Base-by-base conservation (phyloP, 805 yeast species). In the Ogataea thermomethanolica region DNA sequence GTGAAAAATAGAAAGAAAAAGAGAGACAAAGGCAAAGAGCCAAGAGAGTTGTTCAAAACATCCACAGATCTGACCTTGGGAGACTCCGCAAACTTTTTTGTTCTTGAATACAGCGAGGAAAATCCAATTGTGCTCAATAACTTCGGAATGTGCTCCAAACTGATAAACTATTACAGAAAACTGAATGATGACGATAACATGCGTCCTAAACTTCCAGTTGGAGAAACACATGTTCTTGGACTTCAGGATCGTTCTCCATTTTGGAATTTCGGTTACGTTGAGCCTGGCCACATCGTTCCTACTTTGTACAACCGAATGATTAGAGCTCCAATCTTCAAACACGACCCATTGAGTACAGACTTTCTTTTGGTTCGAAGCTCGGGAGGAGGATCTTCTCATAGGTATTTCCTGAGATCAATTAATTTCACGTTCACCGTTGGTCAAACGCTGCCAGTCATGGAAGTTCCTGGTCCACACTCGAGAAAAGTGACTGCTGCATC, bases 181-280 rank as follows among this genome's bases (percentile, higher is more conserved):
- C 78, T 76, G 45, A 71, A 71, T 43, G 88, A 82, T 11, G 89
- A 85, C 36, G 99, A 93, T 59, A 75, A 78, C 4, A 71, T 84
- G 5, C 76, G 98, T 45, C 98, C 98, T 0, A 91, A 90, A 55
- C 69, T 89, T 21, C 76, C 87, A 1, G 73, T 89, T 29, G 99
- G 99, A 32, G 99, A 93, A 59, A 93, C 98, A 0, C 93, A 86
- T 64, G 96, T 93, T 3, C 69, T 93, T 26, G 97, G 96, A n/a
- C 86, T 87, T 1, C 96, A 90, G 58, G 99, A 93, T 64, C 75
- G 95, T 53, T 86, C 96, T 7, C 97, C 99, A 9, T 93, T 93
- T 59, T 93, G 99, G 98, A 93, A 90, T 61, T 93, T 89, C 67
- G 99, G 99, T 1, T 86, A 84, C 65, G 98, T 93, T 7, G 96